Conservation (phyloP, 495 filamentous ascomycete species). For the Penicillium robsamsonii region DNA sequence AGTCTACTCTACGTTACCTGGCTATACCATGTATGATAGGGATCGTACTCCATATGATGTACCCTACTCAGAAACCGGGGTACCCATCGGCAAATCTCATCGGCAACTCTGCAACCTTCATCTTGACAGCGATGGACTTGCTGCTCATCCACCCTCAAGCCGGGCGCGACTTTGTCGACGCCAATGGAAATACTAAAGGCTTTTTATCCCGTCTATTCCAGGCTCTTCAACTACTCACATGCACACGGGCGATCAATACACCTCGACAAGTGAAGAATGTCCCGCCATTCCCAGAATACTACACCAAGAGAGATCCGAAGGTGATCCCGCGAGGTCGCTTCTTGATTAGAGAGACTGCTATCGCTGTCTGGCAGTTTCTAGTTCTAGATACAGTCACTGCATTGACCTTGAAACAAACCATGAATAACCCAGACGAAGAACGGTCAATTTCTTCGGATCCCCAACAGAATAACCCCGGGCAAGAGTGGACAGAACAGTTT, state of each 20-base stretch:
- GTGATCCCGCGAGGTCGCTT: conserved; percentile 6
- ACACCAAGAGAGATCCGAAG: background rate
- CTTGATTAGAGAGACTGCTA: conserved; percentile 17
- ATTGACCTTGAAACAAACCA: background rate
- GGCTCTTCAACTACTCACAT: background rate
- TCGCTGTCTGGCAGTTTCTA: conserved; percentile 23
- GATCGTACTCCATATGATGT: conserved; percentile 6
- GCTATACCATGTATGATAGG: conserved; percentile 16
- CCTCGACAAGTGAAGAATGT: conserved; percentile 22
- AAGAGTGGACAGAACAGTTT: conserved; percentile 11
- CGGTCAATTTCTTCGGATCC: background rate
- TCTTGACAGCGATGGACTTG: conserved; percentile 8
- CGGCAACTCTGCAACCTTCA: background rate
- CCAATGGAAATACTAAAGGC: conserved; percentile 1
- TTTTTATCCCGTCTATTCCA: conserved; percentile 5
- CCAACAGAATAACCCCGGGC: conserved; percentile 7
- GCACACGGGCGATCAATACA: conserved; percentile 8
- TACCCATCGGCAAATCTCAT: background rate
- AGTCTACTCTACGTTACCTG: conserved; percentile 14
- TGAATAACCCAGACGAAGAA: background rate
- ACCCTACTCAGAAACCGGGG: background rate
- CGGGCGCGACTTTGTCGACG: conserved; percentile 9
- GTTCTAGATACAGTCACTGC: conserved; percentile 11
- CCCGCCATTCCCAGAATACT: conserved; percentile 18
- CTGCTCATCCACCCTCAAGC: conserved; percentile 22